Base-by-base conservation (phyloP, 164 flowering plant species). In the Houttuynia cordata region DNA sequence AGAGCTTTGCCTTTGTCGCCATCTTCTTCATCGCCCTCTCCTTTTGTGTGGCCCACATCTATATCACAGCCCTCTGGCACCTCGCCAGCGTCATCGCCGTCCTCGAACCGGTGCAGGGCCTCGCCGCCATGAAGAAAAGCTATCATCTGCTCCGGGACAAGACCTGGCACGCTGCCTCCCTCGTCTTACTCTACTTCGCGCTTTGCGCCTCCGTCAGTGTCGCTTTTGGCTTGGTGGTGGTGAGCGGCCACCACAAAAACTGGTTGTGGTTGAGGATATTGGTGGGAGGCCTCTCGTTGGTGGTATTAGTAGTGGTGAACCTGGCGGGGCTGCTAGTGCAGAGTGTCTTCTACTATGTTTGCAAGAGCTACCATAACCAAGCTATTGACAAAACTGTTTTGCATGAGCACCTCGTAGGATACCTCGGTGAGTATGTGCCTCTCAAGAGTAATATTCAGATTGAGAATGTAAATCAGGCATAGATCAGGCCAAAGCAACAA, bases 401-500 rank as follows among this genome's bases (percentile, higher is more conserved):
- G 74, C 75, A 81, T 57, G 98, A 92, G 63, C 96, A 92, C 74
- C 89, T 92, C 52, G 98, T 96, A 49, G 98, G 96, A 4, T 92
- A 92, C 67, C 87, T 92, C 60, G 98, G 98, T 1, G 96, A 92
- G 60, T 92, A 92, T 71, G 93, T 89, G 69, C 98, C 96, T 53
- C 77, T 92, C 37, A 89, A 92, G 82, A 87, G 98, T 73, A 92
- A 78, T 73, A 75, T 92, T 80, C 96, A 92, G 79, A 82, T 92
- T 95, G 96, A 92, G 64, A 80, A 63, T 68, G 54, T 87, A 76
- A 42, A 42, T 14, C 1, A 3, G 4, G 49, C 17, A 42, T 42
- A 42, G 49, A n/a, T n/a, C n/a, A 30, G 37, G 37, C 37, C 37
- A 30, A 6, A 30, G 37, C 37, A 30, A 30, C 6, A 30, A 6